A percentile compares a stretch with the other conserved stretches of the same genome.
Conservation (phyloP, 306 rosid species). For the Prosopis cineraria region DNA sequence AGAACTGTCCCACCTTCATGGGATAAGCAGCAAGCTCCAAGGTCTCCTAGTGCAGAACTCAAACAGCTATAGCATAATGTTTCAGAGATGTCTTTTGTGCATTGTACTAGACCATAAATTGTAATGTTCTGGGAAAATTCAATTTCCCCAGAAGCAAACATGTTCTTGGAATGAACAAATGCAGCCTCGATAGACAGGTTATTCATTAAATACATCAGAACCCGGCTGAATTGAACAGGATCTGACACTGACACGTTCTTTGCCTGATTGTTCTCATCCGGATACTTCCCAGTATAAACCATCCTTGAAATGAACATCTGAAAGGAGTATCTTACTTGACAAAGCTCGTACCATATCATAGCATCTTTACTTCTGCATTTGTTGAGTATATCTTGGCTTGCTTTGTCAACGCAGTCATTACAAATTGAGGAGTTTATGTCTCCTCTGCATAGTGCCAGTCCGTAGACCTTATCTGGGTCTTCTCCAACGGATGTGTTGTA, state of each 20-base stretch:
- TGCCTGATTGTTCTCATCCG: constrained; percentile 25
- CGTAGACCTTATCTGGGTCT: constrained; percentile 42
- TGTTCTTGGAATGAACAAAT: constrained; percentile 14
- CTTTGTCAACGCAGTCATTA: constrained; percentile 46
- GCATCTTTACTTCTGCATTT: constrained; percentile 49
- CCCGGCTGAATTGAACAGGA: constrained; percentile 15
- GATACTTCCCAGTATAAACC: constrained; percentile 49
- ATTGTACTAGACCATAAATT: constrained; percentile 65
- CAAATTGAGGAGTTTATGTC: constrained; percentile 56
- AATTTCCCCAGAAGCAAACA: constrained; percentile 57
- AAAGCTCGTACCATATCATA: constrained; percentile 60
- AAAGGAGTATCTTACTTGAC: constrained; percentile 61
- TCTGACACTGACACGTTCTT: constrained; percentile 35
- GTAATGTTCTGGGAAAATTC: constrained; percentile 10
- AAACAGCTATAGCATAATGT: constrained; percentile 43
- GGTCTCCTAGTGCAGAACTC: constrained; percentile 42
- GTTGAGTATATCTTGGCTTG: constrained; percentile 45
- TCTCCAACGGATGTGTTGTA: constrained; percentile 32
- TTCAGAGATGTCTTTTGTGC: constrained; percentile 50
- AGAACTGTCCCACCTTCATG: constrained; percentile 41
- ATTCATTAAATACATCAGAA: constrained; percentile 33
- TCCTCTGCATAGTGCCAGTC: constrained; percentile 70
- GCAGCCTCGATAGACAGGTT: constrained; percentile 42
- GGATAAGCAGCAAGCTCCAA: constrained; percentile 41
- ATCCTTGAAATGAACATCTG: constrained; percentile 32